These are phyloP conservation scores for Cutaneotrichosporon daszewskae DNA, from an alignment of 1,284 basidiomycete species.

Conservation along the genomic window DNA sequence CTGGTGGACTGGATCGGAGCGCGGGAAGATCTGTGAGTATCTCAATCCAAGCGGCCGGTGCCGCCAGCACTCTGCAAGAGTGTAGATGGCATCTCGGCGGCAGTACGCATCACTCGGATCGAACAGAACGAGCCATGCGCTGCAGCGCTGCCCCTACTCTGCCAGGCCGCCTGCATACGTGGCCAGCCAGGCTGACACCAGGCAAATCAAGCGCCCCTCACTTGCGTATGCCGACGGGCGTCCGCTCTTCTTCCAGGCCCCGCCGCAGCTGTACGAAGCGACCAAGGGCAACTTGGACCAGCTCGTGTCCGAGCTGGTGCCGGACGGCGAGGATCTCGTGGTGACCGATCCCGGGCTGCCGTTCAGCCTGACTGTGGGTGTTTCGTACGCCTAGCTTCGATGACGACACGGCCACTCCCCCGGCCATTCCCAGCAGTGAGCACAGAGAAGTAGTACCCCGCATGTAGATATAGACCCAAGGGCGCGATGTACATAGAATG, in stretches of 20 bases:
- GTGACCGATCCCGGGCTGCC: slow-evolving; percentile 86
- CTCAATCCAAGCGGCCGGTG: too few species aligned
- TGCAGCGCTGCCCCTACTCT: too few species aligned
- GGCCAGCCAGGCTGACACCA: slow-evolving; percentile 37
- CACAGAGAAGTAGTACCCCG: too few species aligned
- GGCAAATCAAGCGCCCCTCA: slow-evolving; percentile 90
- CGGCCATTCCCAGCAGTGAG: too few species aligned
- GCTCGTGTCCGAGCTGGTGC: slow-evolving; percentile 71
- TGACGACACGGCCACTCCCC: too few species aligned
- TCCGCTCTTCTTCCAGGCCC: slow-evolving; percentile 86
- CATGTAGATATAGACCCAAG: too few species aligned
- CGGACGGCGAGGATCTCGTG: slow-evolving; percentile 67
- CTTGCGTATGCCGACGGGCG: slow-evolving; percentile 58
- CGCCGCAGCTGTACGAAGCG: slow-evolving; percentile 76
- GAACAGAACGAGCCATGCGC: too few species aligned
- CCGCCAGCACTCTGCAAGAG: too few species aligned
- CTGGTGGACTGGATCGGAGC: slow-evolving; percentile 79
- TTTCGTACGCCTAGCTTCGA: slow-evolving; percentile 50
- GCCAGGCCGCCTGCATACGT: too few species aligned
- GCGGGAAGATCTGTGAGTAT: slow-evolving; percentile 74
- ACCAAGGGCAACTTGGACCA: slow-evolving; percentile 86
- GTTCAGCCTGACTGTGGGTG: slow-evolving; percentile 69
- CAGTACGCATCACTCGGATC: too few species aligned
- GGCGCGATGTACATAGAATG: too few species aligned
- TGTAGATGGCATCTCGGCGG: too few species aligned